Evolutionary conservation across 2,329 filamentous ascomycete genomes (phyloP).

Genomic region (Mycogone perniciosa): DNA sequence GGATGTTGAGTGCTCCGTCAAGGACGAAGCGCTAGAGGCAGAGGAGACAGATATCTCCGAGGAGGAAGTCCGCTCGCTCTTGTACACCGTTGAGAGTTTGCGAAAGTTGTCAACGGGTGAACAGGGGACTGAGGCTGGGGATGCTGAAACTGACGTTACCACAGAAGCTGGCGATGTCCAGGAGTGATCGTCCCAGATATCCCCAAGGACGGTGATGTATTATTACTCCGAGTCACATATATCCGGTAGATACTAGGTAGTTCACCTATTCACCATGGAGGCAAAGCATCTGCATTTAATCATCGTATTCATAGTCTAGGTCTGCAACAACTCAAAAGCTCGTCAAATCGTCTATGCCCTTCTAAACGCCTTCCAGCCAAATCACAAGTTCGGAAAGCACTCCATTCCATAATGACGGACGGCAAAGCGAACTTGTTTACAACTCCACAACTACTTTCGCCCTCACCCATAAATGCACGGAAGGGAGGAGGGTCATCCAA

Average conservation of each 20-base stretch:
- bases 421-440: constrained; percentile 11
- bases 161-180: constrained; percentile 4
- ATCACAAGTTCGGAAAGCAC: constrained; percentile 25
- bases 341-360: constrained; percentile 34
- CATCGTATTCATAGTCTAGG: constrained; percentile 18
- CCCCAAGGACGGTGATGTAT: neutral
- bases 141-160: constrained; percentile 7
- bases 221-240: neutral
- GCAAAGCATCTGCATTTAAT: constrained; percentile 2
- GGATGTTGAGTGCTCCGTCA: constrained; percentile 20
- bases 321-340: constrained; percentile 24
- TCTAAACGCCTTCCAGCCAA: constrained; percentile 32
- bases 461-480: constrained; percentile 5
- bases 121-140: constrained; percentile 17
- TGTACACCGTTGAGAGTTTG: constrained; percentile 42
- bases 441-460: constrained; percentile 4
- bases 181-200: neutral
- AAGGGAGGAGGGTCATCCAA: neutral
- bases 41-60: constrained; percentile 29
- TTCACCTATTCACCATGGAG: neutral
- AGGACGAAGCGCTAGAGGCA: constrained; percentile 20
- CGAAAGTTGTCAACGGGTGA: constrained; percentile 35
- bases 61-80: constrained; percentile 34
- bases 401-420: constrained; percentile 13
- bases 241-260: too few relatives aligned